Evolutionary conservation across 306 rosid genomes (phyloP).

Genomic region (Begonia masoniana): DNA sequence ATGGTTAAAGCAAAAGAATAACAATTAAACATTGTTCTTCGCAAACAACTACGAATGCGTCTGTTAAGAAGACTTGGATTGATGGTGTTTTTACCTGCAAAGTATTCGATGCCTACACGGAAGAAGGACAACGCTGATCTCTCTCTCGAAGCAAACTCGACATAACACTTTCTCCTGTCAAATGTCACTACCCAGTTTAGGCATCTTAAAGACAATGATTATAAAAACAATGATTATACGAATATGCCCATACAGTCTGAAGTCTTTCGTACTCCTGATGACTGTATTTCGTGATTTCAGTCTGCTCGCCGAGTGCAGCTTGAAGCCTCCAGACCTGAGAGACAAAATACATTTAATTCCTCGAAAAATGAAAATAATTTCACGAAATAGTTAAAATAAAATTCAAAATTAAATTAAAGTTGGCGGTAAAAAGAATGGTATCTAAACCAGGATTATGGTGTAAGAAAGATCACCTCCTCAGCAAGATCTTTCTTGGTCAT

Average conservation of each 20-base stretch:
- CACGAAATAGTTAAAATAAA: neutral
- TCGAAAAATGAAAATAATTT: neutral
- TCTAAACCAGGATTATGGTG: neutral
- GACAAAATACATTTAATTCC: neutral
- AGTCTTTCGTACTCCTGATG: conserved; percentile 90
- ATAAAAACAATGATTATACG: neutral
- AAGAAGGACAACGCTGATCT: conserved; percentile 77
- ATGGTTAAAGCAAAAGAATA: neutral
- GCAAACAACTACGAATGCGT: too few species aligned
- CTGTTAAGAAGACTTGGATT: too few species aligned
- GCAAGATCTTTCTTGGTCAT: conserved; percentile 99
- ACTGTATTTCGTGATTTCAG: conserved; percentile 85
- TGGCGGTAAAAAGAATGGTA: neutral
- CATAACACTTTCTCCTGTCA: conserved; percentile 89
- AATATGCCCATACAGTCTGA: conserved; percentile 45
- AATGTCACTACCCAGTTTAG: neutral
- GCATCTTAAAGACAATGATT: neutral
- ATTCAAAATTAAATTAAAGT: too few species aligned
- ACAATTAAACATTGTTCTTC: too few species aligned
- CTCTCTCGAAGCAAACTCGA: conserved; percentile 86
- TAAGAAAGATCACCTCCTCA: conserved; percentile 68
- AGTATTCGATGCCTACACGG: conserved; percentile 90
- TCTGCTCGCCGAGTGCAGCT: conserved; percentile 95
- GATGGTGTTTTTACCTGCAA: conserved; percentile 48
- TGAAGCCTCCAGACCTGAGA: conserved; percentile 94